Conservation (phyloP, 768 basidiomycete genomes). For the Mycena indigotica region DNA sequence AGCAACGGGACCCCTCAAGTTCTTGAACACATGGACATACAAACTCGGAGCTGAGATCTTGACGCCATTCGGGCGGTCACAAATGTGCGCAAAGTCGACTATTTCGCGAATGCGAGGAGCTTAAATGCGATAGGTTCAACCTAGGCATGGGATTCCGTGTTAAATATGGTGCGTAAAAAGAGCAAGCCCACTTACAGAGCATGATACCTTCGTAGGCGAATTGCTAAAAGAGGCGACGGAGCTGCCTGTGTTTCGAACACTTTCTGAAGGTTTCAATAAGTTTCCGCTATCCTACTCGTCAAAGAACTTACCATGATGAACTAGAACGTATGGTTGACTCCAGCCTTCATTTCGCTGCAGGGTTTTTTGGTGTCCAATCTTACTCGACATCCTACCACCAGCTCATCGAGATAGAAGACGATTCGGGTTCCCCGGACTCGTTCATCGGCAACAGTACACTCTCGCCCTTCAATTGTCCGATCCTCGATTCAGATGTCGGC, state of each 20-base stretch:
- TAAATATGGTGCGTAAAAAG: conserved; percentile 55
- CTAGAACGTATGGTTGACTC: conserved; percentile 1
- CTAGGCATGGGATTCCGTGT: conserved; percentile 60
- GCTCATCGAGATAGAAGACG: not conserved
- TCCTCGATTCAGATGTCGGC: conserved; percentile 24
- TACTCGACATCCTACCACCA: not conserved
- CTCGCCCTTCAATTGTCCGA: too few species aligned
- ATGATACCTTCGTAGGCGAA: conserved; percentile 24
- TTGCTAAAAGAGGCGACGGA: conserved; percentile 43
- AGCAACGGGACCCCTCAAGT: conserved; percentile 55
- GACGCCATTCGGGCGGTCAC: conserved; percentile 73
- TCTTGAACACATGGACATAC: conserved; percentile 73
- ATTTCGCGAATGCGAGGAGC: not conserved
- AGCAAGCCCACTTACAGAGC: conserved; percentile 28
- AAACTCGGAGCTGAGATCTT: conserved; percentile 73
- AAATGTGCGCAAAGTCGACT: conserved; percentile 49
- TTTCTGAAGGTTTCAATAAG: conserved; percentile 44
- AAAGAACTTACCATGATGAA: not conserved
- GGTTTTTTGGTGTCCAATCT: not conserved
- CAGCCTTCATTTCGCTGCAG: not conserved
- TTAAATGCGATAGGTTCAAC: conserved; percentile 34
- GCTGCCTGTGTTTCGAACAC: conserved; percentile 66
- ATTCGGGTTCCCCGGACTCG: not conserved
- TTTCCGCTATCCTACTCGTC: not conserved
- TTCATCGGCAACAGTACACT: too few species aligned